These are phyloP conservation scores for Ceratocystis cubensis DNA, from an alignment of 2,329 filamentous ascomycete genomes.

Conservation along the genomic window DNA sequence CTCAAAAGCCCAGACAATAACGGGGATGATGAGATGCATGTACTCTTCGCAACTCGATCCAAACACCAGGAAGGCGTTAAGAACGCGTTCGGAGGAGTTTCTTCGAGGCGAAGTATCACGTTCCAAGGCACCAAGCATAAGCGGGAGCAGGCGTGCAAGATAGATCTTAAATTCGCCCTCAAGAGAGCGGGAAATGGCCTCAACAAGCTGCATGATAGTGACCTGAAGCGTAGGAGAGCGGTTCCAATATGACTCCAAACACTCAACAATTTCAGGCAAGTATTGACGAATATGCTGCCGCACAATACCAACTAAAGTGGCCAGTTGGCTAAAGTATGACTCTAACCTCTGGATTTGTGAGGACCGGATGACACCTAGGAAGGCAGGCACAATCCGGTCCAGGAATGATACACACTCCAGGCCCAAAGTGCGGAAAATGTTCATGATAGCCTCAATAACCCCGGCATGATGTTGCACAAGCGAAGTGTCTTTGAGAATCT, in stretches of 20 bases:
- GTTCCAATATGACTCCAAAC: slow-evolving; percentile 85
- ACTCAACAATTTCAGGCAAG: slow-evolving; percentile 70
- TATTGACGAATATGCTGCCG: slow-evolving; percentile 91
- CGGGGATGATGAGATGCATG: slow-evolving; percentile 96
- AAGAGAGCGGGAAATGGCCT: slow-evolving; percentile 83
- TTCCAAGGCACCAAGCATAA: slow-evolving; percentile 90
- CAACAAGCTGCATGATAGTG: slow-evolving; percentile 82
- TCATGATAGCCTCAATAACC: slow-evolving; percentile 96
- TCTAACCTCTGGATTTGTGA: slow-evolving; percentile 69
- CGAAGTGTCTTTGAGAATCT: slow-evolving; percentile 82
- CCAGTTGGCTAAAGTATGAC: slow-evolving; percentile 94
- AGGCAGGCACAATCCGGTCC: slow-evolving; percentile 85
- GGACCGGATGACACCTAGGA: slow-evolving; percentile 75
- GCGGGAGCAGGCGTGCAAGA: slow-evolving; percentile 70
- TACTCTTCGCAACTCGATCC: slow-evolving; percentile 94
- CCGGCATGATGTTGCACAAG: slow-evolving; percentile 81
- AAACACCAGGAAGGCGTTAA: slow-evolving; percentile 93
- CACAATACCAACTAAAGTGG: slow-evolving; percentile 85
- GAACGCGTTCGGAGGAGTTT: slow-evolving; percentile 74
- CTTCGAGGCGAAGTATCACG: slow-evolving; percentile 65
- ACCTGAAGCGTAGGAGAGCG: slow-evolving; percentile 67
- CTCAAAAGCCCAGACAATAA: slow-evolving; percentile 89
- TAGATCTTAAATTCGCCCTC: slow-evolving; percentile 98
- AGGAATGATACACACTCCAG: slow-evolving; percentile 94
- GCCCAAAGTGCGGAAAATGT: slow-evolving; percentile 91